Conservation (phyloP, 805 yeast genomes). For the Pichia phayaonensis region DNA sequence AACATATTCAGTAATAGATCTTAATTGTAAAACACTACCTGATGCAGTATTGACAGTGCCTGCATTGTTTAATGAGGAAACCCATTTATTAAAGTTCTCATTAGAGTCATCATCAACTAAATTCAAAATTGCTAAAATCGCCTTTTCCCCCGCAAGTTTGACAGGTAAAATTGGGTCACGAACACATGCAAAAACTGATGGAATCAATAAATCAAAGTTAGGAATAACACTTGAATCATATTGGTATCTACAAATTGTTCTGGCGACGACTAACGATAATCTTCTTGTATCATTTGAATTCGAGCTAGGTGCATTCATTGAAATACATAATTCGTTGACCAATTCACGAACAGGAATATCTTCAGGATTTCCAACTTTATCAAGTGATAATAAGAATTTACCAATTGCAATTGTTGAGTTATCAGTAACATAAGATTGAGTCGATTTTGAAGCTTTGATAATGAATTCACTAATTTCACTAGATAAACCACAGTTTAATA, state of each 20-base stretch:
- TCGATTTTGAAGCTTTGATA: slow-evolving; percentile 34
- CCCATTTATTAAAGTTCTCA: slow-evolving; percentile 59
- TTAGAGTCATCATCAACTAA: slow-evolving; percentile 57
- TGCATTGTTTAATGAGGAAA: slow-evolving; percentile 32
- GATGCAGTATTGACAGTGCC: slow-evolving; percentile 34
- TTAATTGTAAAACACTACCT: slow-evolving; percentile 43
- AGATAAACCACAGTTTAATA: slow-evolving; percentile 45
- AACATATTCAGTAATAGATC: slow-evolving; percentile 84
- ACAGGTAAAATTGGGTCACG: slow-evolving; percentile 88
- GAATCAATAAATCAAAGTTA: slow-evolving; percentile 49
- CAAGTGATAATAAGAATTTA: slow-evolving; percentile 55
- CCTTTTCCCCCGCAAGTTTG: slow-evolving; percentile 90
- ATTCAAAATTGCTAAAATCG: slow-evolving; percentile 63
- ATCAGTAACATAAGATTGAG: slow-evolving; percentile 53
- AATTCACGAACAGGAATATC: slow-evolving; percentile 28
- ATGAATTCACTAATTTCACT: slow-evolving; percentile 45
- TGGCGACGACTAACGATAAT: slow-evolving; percentile 61
- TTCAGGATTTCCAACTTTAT: slow-evolving; percentile 26
- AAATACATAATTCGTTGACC: slow-evolving; percentile 40
- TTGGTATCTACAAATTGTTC: slow-evolving; percentile 66
- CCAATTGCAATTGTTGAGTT: slow-evolving; percentile 77
- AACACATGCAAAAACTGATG: slow-evolving; percentile 72
- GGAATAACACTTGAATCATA: slow-evolving; percentile 43
- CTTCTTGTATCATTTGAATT: slow-evolving; percentile 73
- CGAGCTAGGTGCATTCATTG: slow-evolving; percentile 46